Conservation (phyloP, 1,284 basidiomycete species). For the Austropuccinia psidii region DNA sequence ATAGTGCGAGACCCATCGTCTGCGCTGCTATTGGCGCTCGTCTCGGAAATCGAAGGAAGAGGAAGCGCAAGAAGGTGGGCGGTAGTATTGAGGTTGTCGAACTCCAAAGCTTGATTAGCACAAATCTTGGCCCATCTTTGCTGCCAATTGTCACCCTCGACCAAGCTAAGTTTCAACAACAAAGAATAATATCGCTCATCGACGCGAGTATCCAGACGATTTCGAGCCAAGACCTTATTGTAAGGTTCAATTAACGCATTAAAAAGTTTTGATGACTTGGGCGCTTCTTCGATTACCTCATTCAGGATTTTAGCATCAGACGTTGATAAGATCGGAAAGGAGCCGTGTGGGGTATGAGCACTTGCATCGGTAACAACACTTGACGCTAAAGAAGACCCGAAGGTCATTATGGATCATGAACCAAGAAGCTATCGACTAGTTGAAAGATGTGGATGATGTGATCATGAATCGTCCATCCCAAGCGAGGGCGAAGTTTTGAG, state of each 20-base stretch:
- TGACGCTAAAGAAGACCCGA: slow-evolving; percentile 9
- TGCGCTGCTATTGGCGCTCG: background rate
- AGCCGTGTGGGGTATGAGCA: slow-evolving; percentile 1
- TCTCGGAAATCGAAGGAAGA: background rate
- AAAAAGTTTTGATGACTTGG: background rate
- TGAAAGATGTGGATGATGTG: too few species aligned
- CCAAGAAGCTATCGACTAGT: too few species aligned
- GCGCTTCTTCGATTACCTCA: background rate
- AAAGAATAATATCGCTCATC: slow-evolving; percentile 15
- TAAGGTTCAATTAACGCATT: background rate
- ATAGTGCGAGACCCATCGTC: slow-evolving; percentile 8
- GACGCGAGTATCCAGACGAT: background rate
- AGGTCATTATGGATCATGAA: too few species aligned
- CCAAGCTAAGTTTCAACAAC: slow-evolving; percentile 14
- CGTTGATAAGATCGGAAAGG: slow-evolving; percentile 4
- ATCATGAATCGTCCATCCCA: too few species aligned
- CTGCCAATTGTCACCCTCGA: slow-evolving; percentile 7
- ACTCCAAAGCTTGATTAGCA: background rate
- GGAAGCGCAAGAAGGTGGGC: background rate
- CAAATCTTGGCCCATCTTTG: slow-evolving; percentile 10
- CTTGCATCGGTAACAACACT: background rate
- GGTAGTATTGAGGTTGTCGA: slow-evolving; percentile 2
- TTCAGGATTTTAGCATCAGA: slow-evolving; percentile 1
- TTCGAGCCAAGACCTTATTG: background rate
- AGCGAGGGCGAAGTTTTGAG: too few species aligned